Base-by-base conservation (phyloP, 2,329 filamentous ascomycete species). In the Amauroascus niger region DNA sequence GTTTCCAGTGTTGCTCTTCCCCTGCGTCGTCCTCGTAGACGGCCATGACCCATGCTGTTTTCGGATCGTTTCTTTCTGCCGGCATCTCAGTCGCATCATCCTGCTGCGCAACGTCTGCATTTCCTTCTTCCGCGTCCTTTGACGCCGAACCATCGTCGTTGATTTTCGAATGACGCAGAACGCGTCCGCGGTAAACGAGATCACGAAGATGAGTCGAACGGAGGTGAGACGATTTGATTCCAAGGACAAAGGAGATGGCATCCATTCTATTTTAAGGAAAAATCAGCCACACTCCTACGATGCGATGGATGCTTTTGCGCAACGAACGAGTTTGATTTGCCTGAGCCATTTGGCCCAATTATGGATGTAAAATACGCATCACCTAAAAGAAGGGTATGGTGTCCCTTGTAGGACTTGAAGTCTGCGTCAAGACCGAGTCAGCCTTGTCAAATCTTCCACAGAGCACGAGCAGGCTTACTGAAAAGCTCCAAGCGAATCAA, bases 291-390 rank as follows among this genome's bases (percentile, higher is more conserved):
- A 46, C 20, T 14, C 6, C n/a, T n/a, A n/a, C n/a, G n/a, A 13
- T 28, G 6, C 13, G 11, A 22, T 24, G 9, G 13, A 7, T 14
- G 30, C 46, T 16, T 37, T 18, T 32, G 22, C 43, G 59, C 40
- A 30, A 76, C 83, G 68, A 73, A 91, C 87, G 90, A 95, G 70
- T 98, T 98, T 18, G 93, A 98, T 72, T 98, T 98, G 60, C 93
- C 93, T 33, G 93, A 97, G 76, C 93, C 93, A 90, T 98, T 98
- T 68, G 93, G 93, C 5, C 94, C 93, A 66, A 98, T 97, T 66
- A 98, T 96, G 40, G 93, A 98, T 48, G 93, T 98, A 71, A 98
- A 98, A 73, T 96, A 97, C 1, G 90, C 94, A 74, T 98, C 91
- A 65, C 91, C 91, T 65, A 98, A 96, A 51, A 96, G 81, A 43